Conservation (phyloP, 2,329 filamentous ascomycete species). For the Alternaria sp. region DNA sequence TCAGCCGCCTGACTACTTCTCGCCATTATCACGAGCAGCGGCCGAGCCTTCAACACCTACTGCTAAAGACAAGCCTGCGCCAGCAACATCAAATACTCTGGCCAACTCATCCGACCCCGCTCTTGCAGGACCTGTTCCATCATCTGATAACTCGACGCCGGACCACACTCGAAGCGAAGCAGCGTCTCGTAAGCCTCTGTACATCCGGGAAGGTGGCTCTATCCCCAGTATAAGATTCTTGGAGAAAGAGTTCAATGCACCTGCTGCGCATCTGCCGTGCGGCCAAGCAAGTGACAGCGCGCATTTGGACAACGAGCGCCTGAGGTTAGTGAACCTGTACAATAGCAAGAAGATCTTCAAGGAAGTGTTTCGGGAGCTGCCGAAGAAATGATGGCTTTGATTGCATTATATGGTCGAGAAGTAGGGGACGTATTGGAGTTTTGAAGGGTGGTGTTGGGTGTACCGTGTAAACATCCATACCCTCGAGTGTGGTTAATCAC, state of each 20-base stretch:
- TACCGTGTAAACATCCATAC: background rate
- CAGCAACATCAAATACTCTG: slow-evolving; percentile 60
- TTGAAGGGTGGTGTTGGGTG: background rate
- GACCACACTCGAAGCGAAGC: background rate
- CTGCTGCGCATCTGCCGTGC: slow-evolving; percentile 90
- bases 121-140: slow-evolving; percentile 9
- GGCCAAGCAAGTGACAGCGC: slow-evolving; percentile 93
- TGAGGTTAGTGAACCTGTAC: slow-evolving; percentile 83
- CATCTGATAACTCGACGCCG: slow-evolving; percentile 5
- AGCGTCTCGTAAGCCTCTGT: slow-evolving; percentile 69
- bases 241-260: slow-evolving; percentile 90
- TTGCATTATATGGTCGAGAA: too few relatives aligned
- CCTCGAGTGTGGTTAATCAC: background rate
- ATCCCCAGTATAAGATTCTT: slow-evolving; percentile 94
- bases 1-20: slow-evolving; percentile 25
- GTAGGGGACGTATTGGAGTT: background rate
- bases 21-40: slow-evolving; percentile 12
- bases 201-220: slow-evolving; percentile 93
- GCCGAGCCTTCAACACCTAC: slow-evolving; percentile 1
- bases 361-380: slow-evolving; percentile 76
- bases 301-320: slow-evolving; percentile 93
- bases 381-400: slow-evolving; percentile 1
- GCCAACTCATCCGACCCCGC: slow-evolving; percentile 48
- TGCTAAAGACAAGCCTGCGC: slow-evolving; percentile 33
- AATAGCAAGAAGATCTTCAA: slow-evolving; percentile 93